Evolutionary conservation across 2,329 filamentous ascomycete genomes (phyloP), one percentile per base, ranked within the genome.

Genomic region (Claviceps humidiphila): DNA sequence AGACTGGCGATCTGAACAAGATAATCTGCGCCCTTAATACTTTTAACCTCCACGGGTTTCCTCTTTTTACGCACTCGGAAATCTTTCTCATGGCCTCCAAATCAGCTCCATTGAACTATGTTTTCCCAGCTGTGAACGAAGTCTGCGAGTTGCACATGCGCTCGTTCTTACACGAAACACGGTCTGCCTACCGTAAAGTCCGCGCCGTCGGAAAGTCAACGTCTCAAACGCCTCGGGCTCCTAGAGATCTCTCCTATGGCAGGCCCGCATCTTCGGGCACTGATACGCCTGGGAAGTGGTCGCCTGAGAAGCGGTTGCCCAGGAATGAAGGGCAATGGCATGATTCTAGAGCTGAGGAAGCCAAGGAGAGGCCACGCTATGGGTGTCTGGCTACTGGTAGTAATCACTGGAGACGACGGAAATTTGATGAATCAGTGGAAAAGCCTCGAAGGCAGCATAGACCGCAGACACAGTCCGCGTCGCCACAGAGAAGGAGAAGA

Each of bases 81-180:
- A n/a, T 53, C 4, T 37, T 50, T 14, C 8, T 30, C 2, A n/a
- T 14, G 3, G 51, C 51, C 20, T 30, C 14, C 6, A 37, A 20
- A 7, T 39, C 34, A 9, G 17, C 17, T 4, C 24, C 24, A 1
- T 20, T 47, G 7, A 43, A 6, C 5, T 26, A 24, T 2, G 51
- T 50, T 5, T 53, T 53, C 17, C 51, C 51, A 8, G 37, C 13
- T 0, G 17, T 20, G 13, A 20, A 20, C 8, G 14, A 47, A 16
- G 37, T 53, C 5, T 34, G 42, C 22, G 24, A 50, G 14, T 16
- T 42, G 4, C 51, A 53, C 37, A 50, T 26, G 24, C 24, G 38
- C 5, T 50, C 51, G 2, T 50, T 47, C 26, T 17, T 50, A n/a
- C 40, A 50, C 14, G 51, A 53, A 39, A 38, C n/a, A 4, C 47